Base-by-base conservation (phyloP, 257 asterid species). In the Gynochthodes officinalis region DNA sequence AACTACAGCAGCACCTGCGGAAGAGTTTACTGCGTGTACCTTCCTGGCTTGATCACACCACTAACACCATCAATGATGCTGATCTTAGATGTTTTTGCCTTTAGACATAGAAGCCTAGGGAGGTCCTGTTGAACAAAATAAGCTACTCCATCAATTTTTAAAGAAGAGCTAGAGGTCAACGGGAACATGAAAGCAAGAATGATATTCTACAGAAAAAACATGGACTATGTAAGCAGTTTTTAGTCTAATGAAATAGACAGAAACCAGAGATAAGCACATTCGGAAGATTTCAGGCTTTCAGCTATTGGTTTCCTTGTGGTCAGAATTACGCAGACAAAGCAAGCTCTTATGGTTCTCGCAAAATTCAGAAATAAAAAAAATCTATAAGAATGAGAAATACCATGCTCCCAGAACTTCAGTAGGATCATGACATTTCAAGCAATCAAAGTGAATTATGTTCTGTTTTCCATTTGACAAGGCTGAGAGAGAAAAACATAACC, bases 11-110 rank as follows among this genome's bases (percentile, higher is more conserved):
- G n/a, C n/a, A n/a, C n/a, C n/a, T n/a, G n/a, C n/a, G n/a, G n/a
- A n/a, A n/a, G n/a, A n/a, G 14, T n/a, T 16, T 1, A 7, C 7
- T 30, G 10, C 12, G 10, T n/a, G 4, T 78, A 72, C 86, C 86
- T 82, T 67, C 81, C 78, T 21, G 86, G 86, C 72, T 69, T 78
- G 40, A 82, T 68, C 5, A 75, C 54, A 18, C 83, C 86, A 60
- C 83, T 83, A 25, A 75, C 81, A 48, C 77, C 81, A 54, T 78
- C 76, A 67, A 78, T 72, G 64, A 83, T 80, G 58, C 73, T 71
- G 64, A 83, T 72, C 76, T 72, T 80, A 32, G 77, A 67, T 28
- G 54, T 73, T 70, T 75, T 50, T 39, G 80, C 48, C 58, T 73
- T 69, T 42, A 79, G 39, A 18, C 83, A 79, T 12, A 69, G 69